Base-by-base conservation (phyloP, 1,284 basidiomycete species). In the Phellopilus nigrolimitatus region DNA sequence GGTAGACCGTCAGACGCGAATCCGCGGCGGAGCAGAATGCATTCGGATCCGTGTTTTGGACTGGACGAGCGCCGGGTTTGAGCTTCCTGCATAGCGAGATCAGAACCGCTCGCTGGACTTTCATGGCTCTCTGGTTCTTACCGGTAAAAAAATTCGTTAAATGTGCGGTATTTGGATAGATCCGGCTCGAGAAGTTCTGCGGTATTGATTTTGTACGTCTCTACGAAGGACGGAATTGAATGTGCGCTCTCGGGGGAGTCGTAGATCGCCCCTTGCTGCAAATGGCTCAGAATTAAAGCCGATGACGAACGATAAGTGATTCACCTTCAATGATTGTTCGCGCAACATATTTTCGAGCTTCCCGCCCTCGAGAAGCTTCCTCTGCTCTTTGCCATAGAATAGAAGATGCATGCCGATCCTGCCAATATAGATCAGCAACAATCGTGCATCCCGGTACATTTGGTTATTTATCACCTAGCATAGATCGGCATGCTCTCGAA, bases 401-500 rank as follows among this genome's bases (percentile, higher is more conserved):
- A 91, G 67, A n/a, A 91, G 71, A 56, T 90, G 87, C 81, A 91
- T 91, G 3, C 88, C 89, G 3, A 78, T 68, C 41, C 76, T 75
- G 51, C 59, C 59, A n/a, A 63, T 63, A 30, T 4, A 38, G 17
- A 15, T 17, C 19, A 46, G 65, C 63, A 64, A n/a, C 8, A 27
- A 52, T 25, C 5, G n/a, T 22, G 12, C 8, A 21, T 34, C n/a
- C 9, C 15, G 12, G 5, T 3, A 12, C 7, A n/a, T 15, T 17
- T 7, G 8, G 7, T n/a, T 38, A 1, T 7, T 24, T 58, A 65
- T 47, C 51, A 75, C 68, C 74, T 71, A 13, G 79, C 77, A 67
- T 88, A 91, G 30, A 91, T 73, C 0, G 87, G 87, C 88, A 91
- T 91, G 49, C 76, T 79, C 68, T 91, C 89, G 56, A 90, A 90